phyloP scores from a whole-genome alignment of 1,139 yeast genomes.

The Arxiozyma slooffiae region DNA sequence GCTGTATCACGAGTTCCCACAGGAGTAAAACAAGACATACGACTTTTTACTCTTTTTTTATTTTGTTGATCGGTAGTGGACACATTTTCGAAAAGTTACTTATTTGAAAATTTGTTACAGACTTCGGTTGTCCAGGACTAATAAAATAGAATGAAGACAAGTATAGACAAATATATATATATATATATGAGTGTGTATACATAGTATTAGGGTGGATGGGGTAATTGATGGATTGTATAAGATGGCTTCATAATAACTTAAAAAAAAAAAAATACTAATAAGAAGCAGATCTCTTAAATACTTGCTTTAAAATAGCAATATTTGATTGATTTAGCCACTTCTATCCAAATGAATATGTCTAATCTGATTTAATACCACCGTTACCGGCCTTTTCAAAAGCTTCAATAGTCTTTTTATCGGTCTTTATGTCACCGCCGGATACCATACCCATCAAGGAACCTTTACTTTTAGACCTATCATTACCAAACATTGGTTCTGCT shows the following conservation, averaged over 20 bases:
- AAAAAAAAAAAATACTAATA: no score
- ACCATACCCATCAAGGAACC: constrained; percentile 1
- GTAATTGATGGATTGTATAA: no score
- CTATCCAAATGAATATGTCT: not conserved
- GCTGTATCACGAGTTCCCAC: not conserved
- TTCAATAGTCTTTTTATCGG: constrained; percentile 62
- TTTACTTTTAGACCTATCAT: constrained; percentile 28
- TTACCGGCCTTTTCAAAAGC: constrained; percentile 76
- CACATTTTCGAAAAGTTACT: no score
- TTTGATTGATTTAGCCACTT: not conserved
- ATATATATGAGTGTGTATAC: no score
- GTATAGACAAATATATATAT: no score
- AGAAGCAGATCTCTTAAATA: not conserved
- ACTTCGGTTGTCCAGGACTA: no score
- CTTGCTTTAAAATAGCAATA: not conserved
- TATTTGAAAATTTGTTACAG: not conserved
- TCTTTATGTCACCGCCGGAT: constrained; percentile 35
- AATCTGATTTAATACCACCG: constrained; percentile 74
- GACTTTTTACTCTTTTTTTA: no score
- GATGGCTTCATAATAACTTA: no score
- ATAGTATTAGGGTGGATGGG: no score
- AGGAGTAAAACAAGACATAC: not conserved
- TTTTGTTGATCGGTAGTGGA: not conserved
- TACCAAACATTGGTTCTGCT: constrained; percentile 71
- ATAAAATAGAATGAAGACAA: no score